Conservation (phyloP, 495 filamentous ascomycete species). For the Podospora tetraspora region DNA sequence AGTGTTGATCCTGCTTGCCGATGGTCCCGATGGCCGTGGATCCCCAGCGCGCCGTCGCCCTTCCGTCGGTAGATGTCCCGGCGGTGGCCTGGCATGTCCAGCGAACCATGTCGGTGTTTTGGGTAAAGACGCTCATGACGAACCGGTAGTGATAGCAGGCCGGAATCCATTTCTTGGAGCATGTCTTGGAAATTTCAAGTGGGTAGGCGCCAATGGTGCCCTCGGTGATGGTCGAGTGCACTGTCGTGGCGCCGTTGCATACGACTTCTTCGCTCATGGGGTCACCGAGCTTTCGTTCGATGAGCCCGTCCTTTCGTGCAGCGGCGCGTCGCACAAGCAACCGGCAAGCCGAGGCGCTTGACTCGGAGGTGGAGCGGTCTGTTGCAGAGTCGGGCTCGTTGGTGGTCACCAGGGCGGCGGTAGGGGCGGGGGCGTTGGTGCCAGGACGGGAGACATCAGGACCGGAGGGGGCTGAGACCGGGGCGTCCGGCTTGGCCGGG, state of each 20-base stretch:
- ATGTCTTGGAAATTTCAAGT: background rate
- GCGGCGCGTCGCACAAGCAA: background rate
- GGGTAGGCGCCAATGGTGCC: background rate
- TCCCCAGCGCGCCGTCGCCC: background rate
- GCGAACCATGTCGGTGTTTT: background rate
- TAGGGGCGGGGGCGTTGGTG: background rate
- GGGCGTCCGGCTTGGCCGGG: background rate
- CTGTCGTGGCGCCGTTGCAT: background rate
- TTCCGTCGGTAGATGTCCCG: background rate
- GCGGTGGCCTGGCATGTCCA: background rate
- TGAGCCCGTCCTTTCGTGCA: background rate
- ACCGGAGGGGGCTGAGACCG: background rate
- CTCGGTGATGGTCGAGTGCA: constrained; percentile 1
- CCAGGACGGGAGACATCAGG: background rate
- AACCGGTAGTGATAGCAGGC: background rate
- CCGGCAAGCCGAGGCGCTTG: background rate
- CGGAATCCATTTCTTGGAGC: background rate
- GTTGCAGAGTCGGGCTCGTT: background rate
- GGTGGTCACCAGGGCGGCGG: background rate
- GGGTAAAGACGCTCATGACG: background rate
- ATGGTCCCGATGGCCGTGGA: too few relatives aligned
- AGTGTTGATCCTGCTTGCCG: background rate
- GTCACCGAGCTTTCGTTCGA: background rate
- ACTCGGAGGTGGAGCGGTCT: background rate
- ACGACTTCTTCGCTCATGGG: background rate